phyloP scores from a whole-genome alignment of 257 asterid species.

The Schizonepeta tenuifolia region DNA sequence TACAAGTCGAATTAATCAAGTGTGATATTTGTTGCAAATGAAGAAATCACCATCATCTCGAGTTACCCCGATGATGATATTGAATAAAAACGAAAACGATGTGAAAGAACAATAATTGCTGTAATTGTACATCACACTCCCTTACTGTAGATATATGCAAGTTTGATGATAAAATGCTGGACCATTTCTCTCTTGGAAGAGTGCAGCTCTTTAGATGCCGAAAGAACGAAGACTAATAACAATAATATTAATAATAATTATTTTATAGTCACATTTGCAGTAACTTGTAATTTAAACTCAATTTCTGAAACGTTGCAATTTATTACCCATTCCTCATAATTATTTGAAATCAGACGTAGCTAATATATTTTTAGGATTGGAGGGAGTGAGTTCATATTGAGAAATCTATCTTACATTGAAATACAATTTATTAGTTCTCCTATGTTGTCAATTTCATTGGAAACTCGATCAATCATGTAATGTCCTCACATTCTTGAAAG shows the following conservation, averaged over 20 bases:
- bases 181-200: conserved; percentile 28
- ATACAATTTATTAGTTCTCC: no score
- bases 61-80: neutral
- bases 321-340: no score
- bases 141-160: conserved; percentile 24
- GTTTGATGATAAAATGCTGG: conserved; percentile 37
- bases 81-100: conserved; percentile 29
- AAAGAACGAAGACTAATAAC: conserved; percentile 10
- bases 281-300: no score
- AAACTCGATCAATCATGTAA: no score
- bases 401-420: no score
- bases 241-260: neutral
- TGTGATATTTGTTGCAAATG: neutral
- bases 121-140: conserved; percentile 24
- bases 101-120: conserved; percentile 7
- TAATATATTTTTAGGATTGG: no score
- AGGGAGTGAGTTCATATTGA: no score
- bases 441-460: no score
- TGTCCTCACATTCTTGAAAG: no score
- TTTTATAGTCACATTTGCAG: no score
- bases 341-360: no score
- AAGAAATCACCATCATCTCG: neutral
- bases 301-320: no score
- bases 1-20: neutral
- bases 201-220: conserved; percentile 12